phyloP scores from a whole-genome alignment of 805 yeast genomes.

The Lachancea sp. region DNA sequence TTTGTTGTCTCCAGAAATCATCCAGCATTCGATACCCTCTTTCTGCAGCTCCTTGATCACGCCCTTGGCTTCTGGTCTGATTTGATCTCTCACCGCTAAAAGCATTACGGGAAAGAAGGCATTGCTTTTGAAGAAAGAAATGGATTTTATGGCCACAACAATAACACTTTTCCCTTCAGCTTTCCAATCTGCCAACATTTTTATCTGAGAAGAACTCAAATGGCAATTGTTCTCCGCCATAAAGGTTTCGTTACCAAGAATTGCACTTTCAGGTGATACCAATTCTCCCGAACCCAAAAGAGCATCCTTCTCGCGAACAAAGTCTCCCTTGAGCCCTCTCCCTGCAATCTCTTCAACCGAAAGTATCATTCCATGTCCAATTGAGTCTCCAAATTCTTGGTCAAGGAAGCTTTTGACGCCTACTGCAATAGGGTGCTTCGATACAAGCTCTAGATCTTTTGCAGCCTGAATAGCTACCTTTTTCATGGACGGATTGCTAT shows the following conservation, averaged over 20 bases:
- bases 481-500: slow-evolving; percentile 12
- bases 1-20: slow-evolving; percentile 71
- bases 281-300: slow-evolving; percentile 30
- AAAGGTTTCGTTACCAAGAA: slow-evolving; percentile 57
- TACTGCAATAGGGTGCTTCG: slow-evolving; percentile 62
- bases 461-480: slow-evolving; percentile 38
- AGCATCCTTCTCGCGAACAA: slow-evolving; percentile 22
- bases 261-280: slow-evolving; percentile 33
- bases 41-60: slow-evolving; percentile 41
- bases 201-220: slow-evolving; percentile 33
- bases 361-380: slow-evolving; percentile 37
- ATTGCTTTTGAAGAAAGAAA: slow-evolving; percentile 24
- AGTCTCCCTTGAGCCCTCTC: slow-evolving; percentile 48
- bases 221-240: slow-evolving; percentile 42
- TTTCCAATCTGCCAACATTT: slow-evolving; percentile 48
- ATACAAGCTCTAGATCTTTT: slow-evolving; percentile 53
- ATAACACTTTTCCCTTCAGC: slow-evolving; percentile 57
- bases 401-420: slow-evolving; percentile 45
- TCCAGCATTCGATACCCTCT: slow-evolving; percentile 53
- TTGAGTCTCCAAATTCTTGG: slow-evolving; percentile 14
- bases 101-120: slow-evolving; percentile 39
- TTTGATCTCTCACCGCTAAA: slow-evolving; percentile 55
- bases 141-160: slow-evolving; percentile 41
- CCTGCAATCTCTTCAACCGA: slow-evolving; percentile 52
- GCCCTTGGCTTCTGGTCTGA: slow-evolving; percentile 49